Conservation (phyloP, 371 early-diverging fungal species). For the Lichtheimia hyalospora region DNA sequence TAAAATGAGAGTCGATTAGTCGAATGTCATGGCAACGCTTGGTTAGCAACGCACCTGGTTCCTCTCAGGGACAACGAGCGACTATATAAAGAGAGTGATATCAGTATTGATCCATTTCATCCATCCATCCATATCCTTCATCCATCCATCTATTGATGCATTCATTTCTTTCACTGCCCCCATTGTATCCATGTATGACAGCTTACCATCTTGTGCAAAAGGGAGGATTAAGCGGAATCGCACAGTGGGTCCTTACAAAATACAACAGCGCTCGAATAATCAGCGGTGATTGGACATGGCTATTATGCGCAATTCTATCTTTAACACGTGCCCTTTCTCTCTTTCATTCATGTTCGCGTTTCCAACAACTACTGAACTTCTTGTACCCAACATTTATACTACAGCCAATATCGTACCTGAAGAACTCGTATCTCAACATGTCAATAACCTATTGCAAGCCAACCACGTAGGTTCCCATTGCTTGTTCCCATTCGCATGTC, state of each 20-base stretch:
- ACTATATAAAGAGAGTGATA: slow-evolving; percentile 35
- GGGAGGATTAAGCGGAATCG: background rate
- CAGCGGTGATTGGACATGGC: background rate
- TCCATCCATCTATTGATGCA: slow-evolving; percentile 11
- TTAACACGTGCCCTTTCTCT: too few species aligned
- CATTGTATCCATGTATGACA: background rate
- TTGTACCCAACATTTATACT: too few species aligned
- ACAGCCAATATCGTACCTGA: too few species aligned
- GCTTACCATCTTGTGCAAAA: slow-evolving; percentile 3
- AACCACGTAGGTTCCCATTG: too few species aligned
- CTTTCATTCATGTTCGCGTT: too few species aligned
- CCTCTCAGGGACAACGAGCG: slow-evolving; percentile 88
- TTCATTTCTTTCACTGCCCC: background rate
- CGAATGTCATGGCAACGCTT: background rate
- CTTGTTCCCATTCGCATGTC: too few species aligned
- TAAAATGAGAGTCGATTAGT: background rate
- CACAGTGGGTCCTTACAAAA: background rate
- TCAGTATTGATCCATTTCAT: background rate
- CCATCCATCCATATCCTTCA: slow-evolving; percentile 10
- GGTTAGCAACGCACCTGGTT: slow-evolving; percentile 39
- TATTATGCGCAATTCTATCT: background rate
- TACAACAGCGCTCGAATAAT: background rate
- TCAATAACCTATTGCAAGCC: too few species aligned
- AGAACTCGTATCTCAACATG: too few species aligned
- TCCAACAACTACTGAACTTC: too few species aligned